Conservation (phyloP, 805 yeast species). For the Naumovozyma baii region DNA sequence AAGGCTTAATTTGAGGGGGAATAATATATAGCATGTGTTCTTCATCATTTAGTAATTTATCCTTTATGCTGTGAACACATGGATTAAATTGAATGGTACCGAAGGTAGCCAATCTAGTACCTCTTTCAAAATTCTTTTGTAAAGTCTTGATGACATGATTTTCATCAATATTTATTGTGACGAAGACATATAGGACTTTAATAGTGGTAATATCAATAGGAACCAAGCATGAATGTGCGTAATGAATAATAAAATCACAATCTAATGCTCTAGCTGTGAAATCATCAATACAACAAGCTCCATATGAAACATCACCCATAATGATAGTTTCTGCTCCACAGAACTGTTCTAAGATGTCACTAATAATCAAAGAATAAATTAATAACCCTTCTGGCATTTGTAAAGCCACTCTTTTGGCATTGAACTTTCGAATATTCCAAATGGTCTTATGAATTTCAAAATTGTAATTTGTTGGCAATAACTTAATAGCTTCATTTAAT, state of each 20-base stretch:
- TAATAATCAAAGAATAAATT: slow-evolving; percentile 77
- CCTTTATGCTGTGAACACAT: slow-evolving; percentile 69
- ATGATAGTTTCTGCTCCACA: slow-evolving; percentile 79
- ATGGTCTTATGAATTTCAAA: slow-evolving; percentile 93
- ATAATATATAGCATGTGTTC: slow-evolving; percentile 45
- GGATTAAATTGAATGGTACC: slow-evolving; percentile 98
- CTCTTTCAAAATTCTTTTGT: slow-evolving; percentile 53
- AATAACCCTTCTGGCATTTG: slow-evolving; percentile 97
- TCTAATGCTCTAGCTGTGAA: slow-evolving; percentile 86
- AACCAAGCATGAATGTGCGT: slow-evolving; percentile 94
- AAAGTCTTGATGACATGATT: slow-evolving; percentile 71
- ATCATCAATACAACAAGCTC: slow-evolving; percentile 97
- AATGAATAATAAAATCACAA: slow-evolving; percentile 91
- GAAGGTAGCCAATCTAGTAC: slow-evolving; percentile 68
- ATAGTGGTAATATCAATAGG: slow-evolving; percentile 88
- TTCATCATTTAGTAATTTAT: slow-evolving; percentile 43
- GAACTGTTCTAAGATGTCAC: slow-evolving; percentile 88
- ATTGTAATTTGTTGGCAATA: slow-evolving; percentile 85
- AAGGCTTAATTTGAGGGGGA: slow-evolving; percentile 87
- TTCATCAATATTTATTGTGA: slow-evolving; percentile 83
- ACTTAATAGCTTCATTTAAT: slow-evolving; percentile 69
- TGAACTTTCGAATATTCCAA: slow-evolving; percentile 74
- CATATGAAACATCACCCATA: slow-evolving; percentile 98
- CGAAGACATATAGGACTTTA: slow-evolving; percentile 90
- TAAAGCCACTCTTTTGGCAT: slow-evolving; percentile 76